Evolutionary conservation across 2,329 filamentous ascomycete genomes (phyloP), one percentile per base, ranked within the genome.

Genomic region (Fusarium nematophilum): DNA sequence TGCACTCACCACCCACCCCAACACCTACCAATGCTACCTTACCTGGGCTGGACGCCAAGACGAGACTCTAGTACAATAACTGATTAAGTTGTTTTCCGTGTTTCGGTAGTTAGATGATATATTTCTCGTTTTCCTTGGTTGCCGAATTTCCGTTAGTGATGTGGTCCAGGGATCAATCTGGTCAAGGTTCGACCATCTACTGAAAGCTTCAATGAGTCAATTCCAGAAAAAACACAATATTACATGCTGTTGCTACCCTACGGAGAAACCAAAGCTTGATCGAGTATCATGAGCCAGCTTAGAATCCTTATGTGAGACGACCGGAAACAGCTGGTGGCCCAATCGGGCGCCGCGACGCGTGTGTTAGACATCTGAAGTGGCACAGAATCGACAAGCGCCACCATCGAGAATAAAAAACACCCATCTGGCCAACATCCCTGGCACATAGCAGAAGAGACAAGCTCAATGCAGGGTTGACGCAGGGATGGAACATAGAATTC

Each of bases 401-500:
- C 37, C 25, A 47, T 30, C 26, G 21, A 42, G 27, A 14, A 34
- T 45, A 27, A 46, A 31, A 37, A 21, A 21, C 21, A 21, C 21
- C 21, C 21, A 21, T 21, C 21, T 21, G 21, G 21, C 21, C 21
- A 6, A 25, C 38, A 46, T 42, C 17, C 2, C 42, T 46, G 39
- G 34, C 34, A 44, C 39, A 52, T 23, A 26, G n/a, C 52, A 39
- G 37, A n/a, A 46, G 29, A 48, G 46, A 40, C 37, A 25, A 33
- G 25, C 9, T 18, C 13, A 25, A 43, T 45, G 57, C 48, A 64
- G 60, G 57, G 61, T 51, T 44, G 38, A 56, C 33, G 62, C 38
- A 64, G 50, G 61, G 61, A 59, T 64, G 27, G 10, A 34, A 33
- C 39, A 65, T 26, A 42, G 43, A 44, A 62, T 65, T 47, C 45